phyloP scores from a whole-genome alignment of 2,329 filamentous ascomycete species.

The Fusarium algeriense region DNA sequence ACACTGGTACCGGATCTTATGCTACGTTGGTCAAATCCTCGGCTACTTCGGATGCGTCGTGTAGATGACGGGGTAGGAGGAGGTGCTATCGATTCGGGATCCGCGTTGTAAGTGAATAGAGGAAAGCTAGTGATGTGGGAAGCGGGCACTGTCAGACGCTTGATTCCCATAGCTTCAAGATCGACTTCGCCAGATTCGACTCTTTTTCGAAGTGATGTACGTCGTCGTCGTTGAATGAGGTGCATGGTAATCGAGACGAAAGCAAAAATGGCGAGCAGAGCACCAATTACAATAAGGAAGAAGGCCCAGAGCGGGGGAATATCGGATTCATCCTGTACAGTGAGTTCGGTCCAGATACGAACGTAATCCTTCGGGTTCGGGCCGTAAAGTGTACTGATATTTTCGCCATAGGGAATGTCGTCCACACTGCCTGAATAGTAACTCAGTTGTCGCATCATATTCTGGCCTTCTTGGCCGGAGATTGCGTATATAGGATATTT shows the following conservation, averaged over 20 bases:
- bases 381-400: constrained; percentile 67
- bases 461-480: constrained; percentile 72
- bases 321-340: constrained; percentile 59
- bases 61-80: constrained; percentile 54
- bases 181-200: constrained; percentile 85
- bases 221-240: constrained; percentile 77
- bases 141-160: constrained; percentile 80
- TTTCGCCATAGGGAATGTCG: constrained; percentile 67
- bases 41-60: constrained; percentile 49
- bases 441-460: constrained; percentile 78
- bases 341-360: constrained; percentile 69
- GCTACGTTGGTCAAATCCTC: constrained; percentile 49
- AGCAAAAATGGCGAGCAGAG: constrained; percentile 76
- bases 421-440: constrained; percentile 83
- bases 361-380: constrained; percentile 70
- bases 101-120: constrained; percentile 79
- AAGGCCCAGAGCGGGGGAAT: constrained; percentile 88
- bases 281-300: constrained; percentile 75
- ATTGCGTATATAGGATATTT: constrained; percentile 87
- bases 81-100: constrained; percentile 56
- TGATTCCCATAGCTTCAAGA: constrained; percentile 87
- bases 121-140: constrained; percentile 80
- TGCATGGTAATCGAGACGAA: constrained; percentile 81
- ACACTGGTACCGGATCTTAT: constrained; percentile 49
- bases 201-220: constrained; percentile 74